Evolutionary conservation across 1,139 yeast genomes (phyloP).

Genomic region (Debaryomycetaceae sp.): DNA sequence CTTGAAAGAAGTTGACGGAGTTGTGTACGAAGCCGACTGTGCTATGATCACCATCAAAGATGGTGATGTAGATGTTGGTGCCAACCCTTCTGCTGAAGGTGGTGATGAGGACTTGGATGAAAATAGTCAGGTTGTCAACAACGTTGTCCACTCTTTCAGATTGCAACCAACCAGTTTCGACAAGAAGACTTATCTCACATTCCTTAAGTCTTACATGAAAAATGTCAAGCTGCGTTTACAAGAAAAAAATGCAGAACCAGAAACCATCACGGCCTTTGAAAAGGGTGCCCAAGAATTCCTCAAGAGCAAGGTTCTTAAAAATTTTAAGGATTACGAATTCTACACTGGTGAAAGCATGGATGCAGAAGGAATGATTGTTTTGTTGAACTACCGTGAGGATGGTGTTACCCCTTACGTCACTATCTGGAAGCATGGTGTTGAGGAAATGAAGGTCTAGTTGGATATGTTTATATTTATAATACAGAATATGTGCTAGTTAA

Average conservation of each 20-base stretch:
- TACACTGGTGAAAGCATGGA: conserved; percentile 99
- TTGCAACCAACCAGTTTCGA: conserved; percentile 93
- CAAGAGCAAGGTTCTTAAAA: conserved; percentile 90
- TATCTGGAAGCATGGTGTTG: conserved; percentile 98
- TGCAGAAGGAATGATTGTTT: conserved; percentile 97
- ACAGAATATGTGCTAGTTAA: conserved; percentile 1
- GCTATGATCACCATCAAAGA: conserved; percentile 78
- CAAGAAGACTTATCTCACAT: conserved; percentile 93
- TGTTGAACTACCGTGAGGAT: conserved; percentile 99
- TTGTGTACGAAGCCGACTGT: conserved; percentile 96
- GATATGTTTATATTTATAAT: conserved; percentile 2
- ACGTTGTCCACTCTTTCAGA: conserved; percentile 97
- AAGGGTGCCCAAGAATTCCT: conserved; percentile 95
- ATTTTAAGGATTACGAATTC: conserved; percentile 99
- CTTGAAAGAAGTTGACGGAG: conserved; percentile 79
- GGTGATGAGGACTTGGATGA: conserved; percentile 81
- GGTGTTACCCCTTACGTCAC: conserved; percentile 97
- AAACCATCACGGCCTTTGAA: conserved; percentile 80
- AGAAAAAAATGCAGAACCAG: conserved; percentile 78
- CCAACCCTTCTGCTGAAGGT: conserved; percentile 98
- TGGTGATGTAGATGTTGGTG: conserved; percentile 96
- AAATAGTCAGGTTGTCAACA: conserved; percentile 87
- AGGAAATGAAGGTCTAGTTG: conserved; percentile 78
- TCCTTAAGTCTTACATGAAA: conserved; percentile 99
- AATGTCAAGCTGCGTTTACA: conserved; percentile 82